Base-by-base conservation (phyloP, 768 basidiomycete species). In the Boletus subparvulus region DNA sequence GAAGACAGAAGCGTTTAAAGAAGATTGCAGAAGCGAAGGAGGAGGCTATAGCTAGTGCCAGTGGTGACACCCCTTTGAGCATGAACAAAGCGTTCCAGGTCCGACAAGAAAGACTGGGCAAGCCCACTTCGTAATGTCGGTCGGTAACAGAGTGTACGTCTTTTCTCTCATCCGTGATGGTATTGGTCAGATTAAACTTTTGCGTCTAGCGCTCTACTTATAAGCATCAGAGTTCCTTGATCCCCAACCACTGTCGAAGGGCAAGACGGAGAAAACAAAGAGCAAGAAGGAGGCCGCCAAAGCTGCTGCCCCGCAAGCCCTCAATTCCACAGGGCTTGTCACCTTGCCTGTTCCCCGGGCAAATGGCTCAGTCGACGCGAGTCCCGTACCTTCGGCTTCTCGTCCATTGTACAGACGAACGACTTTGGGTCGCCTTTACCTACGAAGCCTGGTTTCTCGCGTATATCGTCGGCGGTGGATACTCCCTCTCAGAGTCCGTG, bases 21-120 rank as follows among this genome's bases (percentile, higher is more conserved):
- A 94, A 90, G 78, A 98, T 98, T 62, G 91, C 87, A 19, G 95
- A 98, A 65, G 97, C 98, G 78, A 85, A 89, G 72, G 98, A 97
- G 69, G 84, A 85, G 56, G 90, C 94, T 11, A 98, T 98, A 94
- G 85, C 82, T 17, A 92, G 93, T 32, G 30, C 82, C 17, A 92
- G 93, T 32, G 30, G 93, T 1, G 97, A 99, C 75, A 98, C 96
- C 2, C 94, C 96, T 3, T 76, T 94, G 52, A 95, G 92, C 68
- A 97, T 98, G 91, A 94, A 88, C 62, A 84, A 80, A 59, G 95
- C 94, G 13, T 99, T 99, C 78, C 88, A 95, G 67, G 84, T 88
- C 51, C 80, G 97, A 54, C 94, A 97, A 69, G 88, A 94, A 73
- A 93, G 77, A 84, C 91, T 10, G 96, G 97, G 1, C 91, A 95